Evolutionary conservation across 148 eudicot species (phyloP), one percentile per base, ranked within the genome.

Genomic region (Rhododendron mucronatum): DNA sequence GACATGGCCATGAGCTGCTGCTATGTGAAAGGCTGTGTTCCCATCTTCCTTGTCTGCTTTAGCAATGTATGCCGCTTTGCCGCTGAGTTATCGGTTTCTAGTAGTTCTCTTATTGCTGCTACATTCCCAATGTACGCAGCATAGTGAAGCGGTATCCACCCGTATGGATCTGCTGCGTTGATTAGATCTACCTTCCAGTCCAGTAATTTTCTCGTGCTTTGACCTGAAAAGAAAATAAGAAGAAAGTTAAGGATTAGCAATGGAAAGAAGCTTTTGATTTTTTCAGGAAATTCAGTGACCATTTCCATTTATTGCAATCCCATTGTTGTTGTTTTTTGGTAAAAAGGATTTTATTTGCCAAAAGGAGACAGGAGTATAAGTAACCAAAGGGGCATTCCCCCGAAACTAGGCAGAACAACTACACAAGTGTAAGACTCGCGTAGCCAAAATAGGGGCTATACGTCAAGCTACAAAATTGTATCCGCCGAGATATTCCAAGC

Each of bases 81-180:
- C 48, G 3, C 59, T 21, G 77, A 83, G 23, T 83, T 65, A 65
- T 83, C 78, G 10, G 20, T 45, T 33, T 41, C 8, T 21, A 83
- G 77, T 44, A 83, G 14, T 15, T 3, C 10, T 20, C 3, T 21
- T 8, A 44, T 51, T 39, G 13, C 20, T 9, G 0, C 14, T 21
- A 0, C 7, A 20, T 61, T 35, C 3, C 16, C 21, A 39, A 2
- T 13, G 6, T 75, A 26, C 1, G 73, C 57, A 21, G 85, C 85
- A 83, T 65, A 83, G 55, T 83, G 85, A 63, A 83, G 85, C 5
- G 85, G 77, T 23, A 39, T 65, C 85, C 85, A 83, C 14, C 57
- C 85, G 3, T 9, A 7, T 7, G 9, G 28, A 63, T 83, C 76
- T 23, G 85, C 35, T 83, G 20, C 51, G 1, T 44, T 39, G 28